Base-by-base conservation (phyloP, 2,329 filamentous ascomycete species). In the Hypomyces rosellus region DNA sequence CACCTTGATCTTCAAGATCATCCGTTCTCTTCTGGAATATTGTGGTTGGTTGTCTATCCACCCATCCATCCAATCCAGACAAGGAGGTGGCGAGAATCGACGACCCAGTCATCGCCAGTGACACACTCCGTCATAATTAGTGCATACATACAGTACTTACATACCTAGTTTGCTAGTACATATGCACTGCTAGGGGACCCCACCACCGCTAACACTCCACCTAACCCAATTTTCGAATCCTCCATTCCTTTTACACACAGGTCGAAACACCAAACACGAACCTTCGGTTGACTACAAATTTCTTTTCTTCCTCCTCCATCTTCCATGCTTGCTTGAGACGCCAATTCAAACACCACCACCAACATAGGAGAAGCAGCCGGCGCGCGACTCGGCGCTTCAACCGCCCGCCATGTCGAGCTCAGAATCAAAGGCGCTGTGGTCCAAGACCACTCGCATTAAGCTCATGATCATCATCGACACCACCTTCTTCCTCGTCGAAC, bases 381-480 rank as follows among this genome's bases (percentile, higher is more conserved):
- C 25, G 25, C 25, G 25, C 25, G 25, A 30, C 25, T 30, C 25
- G 25, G 50, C 42, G 45, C 50, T 30, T 18, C 40, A 45, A 14
- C 42, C 48, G 14, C 25, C 45, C 58, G 46, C 53, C 56, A 67
- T 67, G 65, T 59, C 57, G 12, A 59, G 54, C 49, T 63, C 56
- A 49, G 65, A 51, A 57, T 68, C 65, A 53, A 95, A 95, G 89
- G 86, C 80, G 57, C 14, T 40, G 38, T 87, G 92, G 78, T 95
- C 91, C 64, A 99, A 99, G 71, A 88, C 86, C 59, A 89, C 86
- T 61, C 85, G 92, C 68, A 97, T 99, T 67, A 81, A 88, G 71
- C 86, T 96, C 68, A 88, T 99, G 78, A 83, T 99, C 67, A 86
- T 75, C 56, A 95, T 99, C 64, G 92, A 97, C 71, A 78, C 84